Evolutionary conservation across 352 stramenopile species (phyloP), one percentile per base, ranked within the genome.

Genomic region (Elongisporangium prolatum): DNA sequence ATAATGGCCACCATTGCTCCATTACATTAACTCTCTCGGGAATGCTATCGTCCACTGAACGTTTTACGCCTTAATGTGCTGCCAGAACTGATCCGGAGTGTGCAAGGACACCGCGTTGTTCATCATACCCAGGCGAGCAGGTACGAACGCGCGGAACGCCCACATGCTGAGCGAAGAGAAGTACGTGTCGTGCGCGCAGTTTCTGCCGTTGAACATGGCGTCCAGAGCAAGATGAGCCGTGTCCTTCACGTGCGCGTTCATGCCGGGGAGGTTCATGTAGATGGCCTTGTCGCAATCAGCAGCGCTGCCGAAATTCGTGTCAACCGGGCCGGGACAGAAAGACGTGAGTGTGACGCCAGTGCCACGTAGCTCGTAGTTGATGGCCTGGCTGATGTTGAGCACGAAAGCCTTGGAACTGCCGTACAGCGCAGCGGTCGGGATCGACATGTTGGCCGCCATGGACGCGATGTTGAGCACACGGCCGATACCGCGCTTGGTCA

Each of bases 381-480:
- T 67, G 34, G 70, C 75, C 48, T 89, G 72, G 37, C 71, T 89
- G 38, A 93, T 91, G 52, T 72, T 78, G 37, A 79, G 68, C 16
- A 94, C 60, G 48, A 86, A 88, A 13, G 74, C 67, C 69, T 93
- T 94, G 28, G 76, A 66, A 25, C 71, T 86, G 44, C 77, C 74
- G 63, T 93, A 94, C 24, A 92, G 56, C 7, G 74, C 71, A n/a
- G 76, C 70, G 7, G 62, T 67, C 9, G 84, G 81, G 13, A 84
- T 80, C 2, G 81, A 59, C 44, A 86, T 55, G n/a, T 71, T 71
- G 0, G 63, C 67, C 1, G 77, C 69, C 20, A 93, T 74, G 14
- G 81, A 89, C 25, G 77, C 75, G 9, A 96, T 75, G 56, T 93
- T 93, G 22, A 96, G 64, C 50, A 96, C 72, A 49, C 82, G 72